Percentiles rank a stretch among this genome's conserved stretches.
Conservation (phyloP, 129 eudicot species). For the Chrysanthemum lavandulifolium region DNA sequence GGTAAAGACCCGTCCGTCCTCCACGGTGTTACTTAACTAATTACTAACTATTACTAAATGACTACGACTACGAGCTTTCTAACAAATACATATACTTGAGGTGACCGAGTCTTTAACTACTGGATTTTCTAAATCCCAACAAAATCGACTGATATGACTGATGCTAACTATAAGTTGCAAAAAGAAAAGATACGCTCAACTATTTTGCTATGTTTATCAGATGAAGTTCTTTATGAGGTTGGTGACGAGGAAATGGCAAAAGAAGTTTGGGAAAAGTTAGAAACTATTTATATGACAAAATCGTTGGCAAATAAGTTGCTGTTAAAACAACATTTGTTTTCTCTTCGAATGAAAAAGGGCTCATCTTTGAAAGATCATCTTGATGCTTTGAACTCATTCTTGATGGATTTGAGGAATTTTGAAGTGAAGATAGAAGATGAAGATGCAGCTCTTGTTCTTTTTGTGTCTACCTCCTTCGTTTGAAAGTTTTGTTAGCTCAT, state of each 20-base stretch:
- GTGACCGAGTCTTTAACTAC: no score
- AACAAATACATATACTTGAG: no score
- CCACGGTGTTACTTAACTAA: no score
- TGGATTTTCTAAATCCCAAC: no score
- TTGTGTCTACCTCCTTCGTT: background rate
- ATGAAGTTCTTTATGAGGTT: background rate
- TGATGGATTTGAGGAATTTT: background rate
- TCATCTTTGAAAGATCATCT: background rate
- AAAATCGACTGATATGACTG: background rate
- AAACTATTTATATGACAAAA: background rate
- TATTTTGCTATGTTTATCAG: background rate
- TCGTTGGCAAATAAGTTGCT: background rate
- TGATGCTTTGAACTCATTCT: background rate
- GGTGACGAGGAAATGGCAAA: background rate
- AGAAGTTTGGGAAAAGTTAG: background rate
- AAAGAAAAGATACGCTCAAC: background rate
- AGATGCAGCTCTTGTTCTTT: background rate
- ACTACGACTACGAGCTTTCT: no score
- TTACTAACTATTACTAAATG: no score
- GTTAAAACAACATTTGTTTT: background rate
- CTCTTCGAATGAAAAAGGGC: background rate
- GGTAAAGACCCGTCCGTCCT: no score
- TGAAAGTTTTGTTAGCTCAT: background rate
- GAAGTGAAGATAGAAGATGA: background rate
- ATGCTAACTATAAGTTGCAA: background rate